Evolutionary conservation across 1,284 basidiomycete species (phyloP), one percentile per base, ranked within the genome.

Genomic region (Tilletia horrida): DNA sequence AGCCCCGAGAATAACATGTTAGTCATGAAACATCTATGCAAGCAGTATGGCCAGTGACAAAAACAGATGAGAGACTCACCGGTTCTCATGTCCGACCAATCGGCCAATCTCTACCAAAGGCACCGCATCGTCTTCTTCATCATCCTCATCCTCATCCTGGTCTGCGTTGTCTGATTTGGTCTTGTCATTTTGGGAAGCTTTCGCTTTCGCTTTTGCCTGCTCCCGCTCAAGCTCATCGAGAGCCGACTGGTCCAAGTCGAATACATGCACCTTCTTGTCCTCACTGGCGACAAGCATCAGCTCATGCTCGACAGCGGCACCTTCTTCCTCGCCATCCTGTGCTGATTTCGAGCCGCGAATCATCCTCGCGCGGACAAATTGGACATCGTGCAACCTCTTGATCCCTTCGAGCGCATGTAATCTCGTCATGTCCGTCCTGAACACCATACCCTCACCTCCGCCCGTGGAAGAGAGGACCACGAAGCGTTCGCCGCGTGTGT

Each of bases 61-160:
- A 59, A 9, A 18, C 7, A 27, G 25, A 16, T 7, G 31, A 40
- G 3, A 31, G 14, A 59, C 77, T 69, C 59, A 76, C 76, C 79
- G 73, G 57, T 81, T 81, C 66, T 65, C 61, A 71, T 81, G 79
- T 13, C 79, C 79, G 3, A 76, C 69, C 42, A 80, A 65, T 4
- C 73, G 67, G 7, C 72, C 78, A 8, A 79, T 67, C 47, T 76
- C 73, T 2, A 70, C 71, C n/a, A 76, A 68, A 18, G 71, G 67
- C 1, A 66, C 25, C 1, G 74, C 47, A 2, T 66, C 47, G 6
- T 66, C 52, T 43, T 66, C 66, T 29, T 64, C 66, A 14, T 63
- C 59, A 18, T 59, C 62, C 4, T 66, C 65, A 18, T 66, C 65
- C 25, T 47, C 57, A n/a, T 63, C 59, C 8, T 73, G 67, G 9